phyloP scores from a whole-genome alignment of 108 stramenopile species.

The Cylindrotheca fusiformis region DNA sequence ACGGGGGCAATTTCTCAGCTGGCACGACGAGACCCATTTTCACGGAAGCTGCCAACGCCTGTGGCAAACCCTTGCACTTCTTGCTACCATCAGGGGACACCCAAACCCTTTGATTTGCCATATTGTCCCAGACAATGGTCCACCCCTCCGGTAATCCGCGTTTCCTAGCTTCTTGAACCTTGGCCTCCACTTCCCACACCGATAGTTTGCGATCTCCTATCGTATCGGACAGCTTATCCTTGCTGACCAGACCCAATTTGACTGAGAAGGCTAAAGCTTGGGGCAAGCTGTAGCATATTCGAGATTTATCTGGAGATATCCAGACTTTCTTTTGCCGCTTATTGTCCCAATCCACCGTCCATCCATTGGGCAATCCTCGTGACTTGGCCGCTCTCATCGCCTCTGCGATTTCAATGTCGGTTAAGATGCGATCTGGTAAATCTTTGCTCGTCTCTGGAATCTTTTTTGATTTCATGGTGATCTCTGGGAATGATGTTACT shows the following conservation, averaged over 20 bases:
- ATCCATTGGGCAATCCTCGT: too few relatives aligned
- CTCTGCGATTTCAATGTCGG: too few relatives aligned
- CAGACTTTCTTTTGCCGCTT: neutral
- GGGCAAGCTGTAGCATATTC: neutral
- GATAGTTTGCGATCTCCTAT: neutral
- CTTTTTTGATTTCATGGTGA: too few relatives aligned
- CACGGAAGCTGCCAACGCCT: neutral
- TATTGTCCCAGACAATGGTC: neutral
- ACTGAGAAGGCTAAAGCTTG: neutral
- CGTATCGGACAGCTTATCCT: neutral
- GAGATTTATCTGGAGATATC: neutral
- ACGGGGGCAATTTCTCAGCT: neutral
- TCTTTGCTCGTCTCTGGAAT: too few relatives aligned
- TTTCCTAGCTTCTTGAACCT: neutral
- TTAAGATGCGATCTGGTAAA: too few relatives aligned
- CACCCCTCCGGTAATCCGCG: neutral
- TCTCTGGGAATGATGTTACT: too few relatives aligned
- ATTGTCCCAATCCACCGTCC: too few relatives aligned
- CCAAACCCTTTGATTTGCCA: neutral
- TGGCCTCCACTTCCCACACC: neutral
- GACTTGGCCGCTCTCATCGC: too few relatives aligned
- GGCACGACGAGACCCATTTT: neutral
- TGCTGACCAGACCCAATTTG: neutral
- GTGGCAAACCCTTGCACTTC: neutral
- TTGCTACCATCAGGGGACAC: neutral